phyloP scores from a whole-genome alignment of 257 asterid genomes.

The Oldenlandia corymbosa region DNA sequence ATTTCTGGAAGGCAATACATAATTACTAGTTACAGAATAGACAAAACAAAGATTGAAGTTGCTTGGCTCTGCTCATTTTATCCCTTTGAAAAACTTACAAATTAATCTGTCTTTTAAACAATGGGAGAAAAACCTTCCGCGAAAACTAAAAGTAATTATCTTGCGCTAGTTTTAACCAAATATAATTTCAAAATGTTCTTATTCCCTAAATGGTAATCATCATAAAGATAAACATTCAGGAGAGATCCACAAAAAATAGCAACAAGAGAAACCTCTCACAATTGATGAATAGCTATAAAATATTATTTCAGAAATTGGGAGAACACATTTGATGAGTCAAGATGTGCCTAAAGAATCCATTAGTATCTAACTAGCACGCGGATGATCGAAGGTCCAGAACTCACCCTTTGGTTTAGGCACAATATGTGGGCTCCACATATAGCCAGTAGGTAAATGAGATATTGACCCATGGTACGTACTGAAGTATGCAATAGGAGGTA shows the following conservation, averaged over 20 bases:
- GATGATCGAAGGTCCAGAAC: constrained; percentile 9
- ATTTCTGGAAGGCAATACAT: too few relatives aligned
- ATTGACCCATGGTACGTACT: constrained; percentile 90
- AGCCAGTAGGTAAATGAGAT: constrained; percentile 97
- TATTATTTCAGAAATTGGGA: not conserved
- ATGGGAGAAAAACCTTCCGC: not conserved
- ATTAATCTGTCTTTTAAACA: not conserved
- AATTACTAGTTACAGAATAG: too few relatives aligned
- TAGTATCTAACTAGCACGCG: not conserved
- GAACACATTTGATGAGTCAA: not conserved
- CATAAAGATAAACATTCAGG: not conserved
- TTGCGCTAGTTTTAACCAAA: not conserved
- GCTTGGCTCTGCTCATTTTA: too few relatives aligned
- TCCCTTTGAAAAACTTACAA: not conserved
- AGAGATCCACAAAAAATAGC: not conserved
- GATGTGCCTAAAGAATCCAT: not conserved
- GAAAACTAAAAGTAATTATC: not conserved
- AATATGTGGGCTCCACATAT: constrained; percentile 95
- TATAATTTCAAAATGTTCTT: not conserved
- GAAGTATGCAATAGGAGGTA: constrained; percentile 92
- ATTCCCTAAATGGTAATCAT: not conserved
- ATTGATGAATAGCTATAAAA: not conserved
- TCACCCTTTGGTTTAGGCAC: constrained; percentile 94
- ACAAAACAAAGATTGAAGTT: not conserved
- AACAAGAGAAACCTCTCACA: not conserved